phyloP scores from a whole-genome alignment of 306 rosid species.

The Medicago lupulina region DNA sequence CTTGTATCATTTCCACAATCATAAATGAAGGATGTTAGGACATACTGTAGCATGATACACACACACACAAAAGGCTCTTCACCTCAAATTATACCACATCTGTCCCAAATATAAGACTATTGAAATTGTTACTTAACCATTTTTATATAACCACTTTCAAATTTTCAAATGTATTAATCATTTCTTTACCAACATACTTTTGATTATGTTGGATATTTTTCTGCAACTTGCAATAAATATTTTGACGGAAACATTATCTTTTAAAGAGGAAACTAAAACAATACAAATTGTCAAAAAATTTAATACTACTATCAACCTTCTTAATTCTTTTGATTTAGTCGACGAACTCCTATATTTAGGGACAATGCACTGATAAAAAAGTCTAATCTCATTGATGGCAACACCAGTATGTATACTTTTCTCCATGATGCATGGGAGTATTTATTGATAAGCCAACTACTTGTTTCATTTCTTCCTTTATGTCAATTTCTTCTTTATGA shows the following conservation, averaged over 20 bases:
- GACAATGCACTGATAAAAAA: not conserved
- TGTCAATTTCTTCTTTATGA: constrained; percentile 54
- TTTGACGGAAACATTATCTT: not conserved
- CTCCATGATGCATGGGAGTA: constrained; percentile 46
- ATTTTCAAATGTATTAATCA: not conserved
- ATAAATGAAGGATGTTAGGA: constrained; percentile 17
- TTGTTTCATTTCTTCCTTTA: constrained; percentile 41
- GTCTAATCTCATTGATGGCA: constrained; percentile 28
- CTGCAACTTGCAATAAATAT: not conserved
- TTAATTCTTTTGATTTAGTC: not conserved
- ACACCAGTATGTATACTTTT: constrained; percentile 8
- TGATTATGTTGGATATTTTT: not conserved
- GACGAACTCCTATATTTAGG: not conserved
- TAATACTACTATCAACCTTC: not conserved
- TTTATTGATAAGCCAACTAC: constrained; percentile 47
- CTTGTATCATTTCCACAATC: constrained; percentile 17
- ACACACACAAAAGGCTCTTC: not conserved
- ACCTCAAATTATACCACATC: not conserved
- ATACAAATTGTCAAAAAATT: not conserved
- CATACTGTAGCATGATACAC: constrained; percentile 9
- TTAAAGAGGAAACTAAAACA: not conserved
- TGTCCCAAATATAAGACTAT: not conserved
- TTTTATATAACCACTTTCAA: not conserved
- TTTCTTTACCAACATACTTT: not conserved
- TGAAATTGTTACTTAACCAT: not conserved